Evolutionary conservation across 495 filamentous ascomycete genomes (phyloP), one percentile per base, ranked within the genome.

Genomic region (Penicillium steckii): DNA sequence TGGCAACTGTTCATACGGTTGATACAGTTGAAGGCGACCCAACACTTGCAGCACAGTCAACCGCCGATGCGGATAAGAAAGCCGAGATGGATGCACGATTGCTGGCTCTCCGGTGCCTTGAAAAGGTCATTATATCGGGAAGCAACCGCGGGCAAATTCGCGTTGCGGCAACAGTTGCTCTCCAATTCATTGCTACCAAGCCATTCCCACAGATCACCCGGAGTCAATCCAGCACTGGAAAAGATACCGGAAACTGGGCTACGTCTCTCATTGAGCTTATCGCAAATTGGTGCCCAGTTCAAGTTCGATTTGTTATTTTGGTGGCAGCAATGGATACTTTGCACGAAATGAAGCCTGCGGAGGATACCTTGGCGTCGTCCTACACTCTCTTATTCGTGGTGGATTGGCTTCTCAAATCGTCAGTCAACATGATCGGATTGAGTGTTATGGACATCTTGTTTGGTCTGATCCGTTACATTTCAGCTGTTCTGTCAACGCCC

Each of bases 371-470:
- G 44, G 76, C 80, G 15, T 82, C 85, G 32, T 84, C 93, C 64
- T 78, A 87, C 23, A 82, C 90, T 13, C 69, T 95, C 37, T 79
- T 85, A 1, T 85, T 82, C 43, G 81, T 95, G 59, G 80, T 95
- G 37, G 84, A 85, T 49, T 89, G 86, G 48, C 75, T 96, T n/a
- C 71, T 97, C 33, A 84, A 85, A 49, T 96, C 91, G 0, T 82
- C 90, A 24, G 85, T 95, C 59, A 97, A 95, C 65, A 81, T 97
- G 68, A 95, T 97, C 51, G 92, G 92, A 1, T 76, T 97, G 33
- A 95, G 90, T 60, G 87, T 96, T 19, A 97, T 96, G 80, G 92
- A 97, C 64, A 83, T 96, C 6, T 73, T 96, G 17, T 73, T 93
- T 18, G 88, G 89, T 17, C 77, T 97, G 5, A 79, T 95, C 47